Evolutionary conservation across 139 green algal species (phyloP).

Genomic region (Trebouxia sp.): DNA sequence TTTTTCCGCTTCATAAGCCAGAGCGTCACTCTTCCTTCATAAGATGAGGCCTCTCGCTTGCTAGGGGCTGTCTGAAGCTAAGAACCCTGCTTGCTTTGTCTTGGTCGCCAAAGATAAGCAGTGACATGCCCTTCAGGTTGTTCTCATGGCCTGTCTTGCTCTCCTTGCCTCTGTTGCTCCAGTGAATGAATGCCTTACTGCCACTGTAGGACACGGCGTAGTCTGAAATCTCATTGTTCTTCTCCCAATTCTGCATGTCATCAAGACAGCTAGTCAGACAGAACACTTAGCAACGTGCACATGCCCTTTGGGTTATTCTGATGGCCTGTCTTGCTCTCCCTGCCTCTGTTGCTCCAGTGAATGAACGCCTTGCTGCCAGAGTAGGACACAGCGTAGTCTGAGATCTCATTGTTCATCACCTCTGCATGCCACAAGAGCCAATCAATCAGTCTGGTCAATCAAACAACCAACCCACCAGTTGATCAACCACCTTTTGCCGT

Average conservation of each 20-base stretch:
- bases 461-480: too few relatives aligned
- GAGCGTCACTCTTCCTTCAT: constrained; percentile 12
- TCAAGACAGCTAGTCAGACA: too few relatives aligned
- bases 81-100: constrained; percentile 11
- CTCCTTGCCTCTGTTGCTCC: constrained; percentile 19
- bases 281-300: too few relatives aligned
- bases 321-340: constrained; percentile 9
- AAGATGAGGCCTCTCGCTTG: neutral
- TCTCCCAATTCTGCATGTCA: constrained; percentile 19
- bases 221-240: constrained; percentile 20
- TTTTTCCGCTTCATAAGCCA: too few relatives aligned
- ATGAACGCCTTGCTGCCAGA: constrained; percentile 18
- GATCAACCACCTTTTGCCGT: too few relatives aligned
- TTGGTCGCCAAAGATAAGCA: neutral
- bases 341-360: constrained; percentile 16
- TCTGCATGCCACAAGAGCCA: too few relatives aligned
- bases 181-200: constrained; percentile 19
- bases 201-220: constrained; percentile 11
- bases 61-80: constrained; percentile 11
- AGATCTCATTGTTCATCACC: constrained; percentile 10
- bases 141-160: constrained; percentile 12
- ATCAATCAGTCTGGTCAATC: too few relatives aligned
- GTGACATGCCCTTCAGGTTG: constrained; percentile 16
- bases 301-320: constrained; percentile 12
- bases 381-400: constrained; percentile 19